Base-by-base conservation (phyloP, 139 green algal genomes). In the Zygnema circumcarinatum region DNA sequence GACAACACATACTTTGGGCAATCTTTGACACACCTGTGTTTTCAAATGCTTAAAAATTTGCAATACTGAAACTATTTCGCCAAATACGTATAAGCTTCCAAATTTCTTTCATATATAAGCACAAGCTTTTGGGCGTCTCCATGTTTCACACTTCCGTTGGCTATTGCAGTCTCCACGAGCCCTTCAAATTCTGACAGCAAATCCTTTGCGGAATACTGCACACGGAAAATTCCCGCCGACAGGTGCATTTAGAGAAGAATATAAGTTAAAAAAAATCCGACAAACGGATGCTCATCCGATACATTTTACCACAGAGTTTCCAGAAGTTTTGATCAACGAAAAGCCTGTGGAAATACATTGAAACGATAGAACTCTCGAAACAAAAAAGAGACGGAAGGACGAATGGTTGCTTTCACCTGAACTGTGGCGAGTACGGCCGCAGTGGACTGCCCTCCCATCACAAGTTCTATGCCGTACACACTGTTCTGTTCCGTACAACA, bases 81-180 rank as follows among this genome's bases (percentile, higher is more conserved):
- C 74, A 90, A 36, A 41, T 90, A 90, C 20, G 85, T 90, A 72
- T 90, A 90, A 16, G 85, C 87, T 20, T 41, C n/a, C 33, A 90
- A 35, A 16, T 31, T 79, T 7, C 38, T 29, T 62, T 90, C 29
- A 40, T 72, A 85, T 36, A 88, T 90, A 21, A 38, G 47, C 25
- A 90, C 79, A 1, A 90, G 85, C 29, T 33, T 80, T 21, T 89
- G 81, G 2, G 81, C 29, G 29, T 88, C 52, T 29, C 80, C 79
- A 62, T 82, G 56, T 3, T 41, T 33, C n/a, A 90, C 38, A 0
- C 22, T 41, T 11, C 80, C 85, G 29, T 79, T 67, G 2, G 29
- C 54, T 16, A 90, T 79, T 29, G 85, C 85, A 25, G 79, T 36
- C 62, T 88, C 85, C 29, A 79, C 85, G 31, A 73, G 67, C n/a